A percentile compares a stretch with the other conserved stretches of the same genome.
These are phyloP conservation scores for Chalaropsis thielavioides DNA, from an alignment of 2,329 filamentous ascomycete genomes.

Conservation along the genomic window DNA sequence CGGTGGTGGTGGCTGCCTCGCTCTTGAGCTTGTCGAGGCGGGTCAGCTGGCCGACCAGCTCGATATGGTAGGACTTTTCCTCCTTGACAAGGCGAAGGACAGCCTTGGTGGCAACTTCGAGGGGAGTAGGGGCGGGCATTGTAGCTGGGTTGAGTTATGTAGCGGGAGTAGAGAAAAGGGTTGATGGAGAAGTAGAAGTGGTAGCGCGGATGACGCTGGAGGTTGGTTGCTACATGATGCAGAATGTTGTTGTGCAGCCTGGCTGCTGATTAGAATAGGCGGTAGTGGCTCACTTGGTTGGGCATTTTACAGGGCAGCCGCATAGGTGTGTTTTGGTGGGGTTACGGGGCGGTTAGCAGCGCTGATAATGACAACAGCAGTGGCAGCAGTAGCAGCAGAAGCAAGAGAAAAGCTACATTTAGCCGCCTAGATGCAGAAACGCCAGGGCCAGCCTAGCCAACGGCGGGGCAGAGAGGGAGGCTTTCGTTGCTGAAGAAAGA, in stretches of 20 bases:
- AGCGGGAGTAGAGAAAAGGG: not conserved
- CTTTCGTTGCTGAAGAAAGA: not conserved
- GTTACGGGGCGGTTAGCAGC: too few species aligned
- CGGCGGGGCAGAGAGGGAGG: not conserved
- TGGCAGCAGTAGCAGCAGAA: not conserved
- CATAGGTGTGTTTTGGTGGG: not conserved
- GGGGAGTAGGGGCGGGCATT: slow-evolving; percentile 65
- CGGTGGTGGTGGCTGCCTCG: slow-evolving; percentile 35
- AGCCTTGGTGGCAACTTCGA: slow-evolving; percentile 65
- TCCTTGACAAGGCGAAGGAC: slow-evolving; percentile 82
- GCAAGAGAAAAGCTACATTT: not conserved
- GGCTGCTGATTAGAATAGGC: too few species aligned
- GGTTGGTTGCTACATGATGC: not conserved
- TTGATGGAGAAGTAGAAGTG: not conserved
- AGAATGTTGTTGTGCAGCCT: too few species aligned
- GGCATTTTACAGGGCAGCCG: too few species aligned
- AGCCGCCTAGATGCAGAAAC: not conserved
- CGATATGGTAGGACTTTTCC: slow-evolving; percentile 77
- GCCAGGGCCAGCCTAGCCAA: not conserved
- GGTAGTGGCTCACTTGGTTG: too few species aligned
- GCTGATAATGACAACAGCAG: too few species aligned
- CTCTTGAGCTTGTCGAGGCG: slow-evolving; percentile 46
- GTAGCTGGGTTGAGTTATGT: slow-evolving; percentile 18
- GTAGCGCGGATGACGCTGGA: not conserved
- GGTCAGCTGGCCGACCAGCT: slow-evolving; percentile 59